phyloP scores from a whole-genome alignment of 129 eudicot species.

The Tagetes patula region DNA sequence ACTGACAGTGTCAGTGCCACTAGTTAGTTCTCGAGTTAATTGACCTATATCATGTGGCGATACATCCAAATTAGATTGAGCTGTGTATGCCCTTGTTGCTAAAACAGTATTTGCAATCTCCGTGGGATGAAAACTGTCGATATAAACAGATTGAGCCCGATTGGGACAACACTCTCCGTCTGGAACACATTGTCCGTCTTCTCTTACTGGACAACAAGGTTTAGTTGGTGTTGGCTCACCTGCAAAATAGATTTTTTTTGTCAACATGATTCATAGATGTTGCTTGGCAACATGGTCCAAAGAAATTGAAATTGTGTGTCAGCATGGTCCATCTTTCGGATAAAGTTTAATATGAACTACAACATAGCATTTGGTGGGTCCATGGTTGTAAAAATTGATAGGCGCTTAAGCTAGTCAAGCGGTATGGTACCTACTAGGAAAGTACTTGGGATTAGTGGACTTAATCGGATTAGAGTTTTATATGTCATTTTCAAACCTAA shows the following conservation, averaged over 20 bases:
- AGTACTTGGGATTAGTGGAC: too few relatives aligned
- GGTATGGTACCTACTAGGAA: too few relatives aligned
- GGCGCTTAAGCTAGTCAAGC: too few relatives aligned
- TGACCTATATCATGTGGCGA: conserved; percentile 25
- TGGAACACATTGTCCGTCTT: conserved; percentile 39
- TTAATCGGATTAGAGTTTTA: too few relatives aligned
- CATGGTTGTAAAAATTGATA: too few relatives aligned
- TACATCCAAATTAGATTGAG: conserved; percentile 12
- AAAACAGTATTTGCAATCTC: conserved; percentile 18
- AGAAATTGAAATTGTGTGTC: background rate
- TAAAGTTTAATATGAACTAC: background rate
- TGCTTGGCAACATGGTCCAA: too few relatives aligned
- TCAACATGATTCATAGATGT: background rate
- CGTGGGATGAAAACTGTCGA: conserved; percentile 42
- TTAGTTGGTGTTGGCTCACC: conserved; percentile 19
- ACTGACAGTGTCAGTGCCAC: background rate
- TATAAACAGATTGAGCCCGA: conserved; percentile 28
- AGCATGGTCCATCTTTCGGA: background rate
- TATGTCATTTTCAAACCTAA: too few relatives aligned
- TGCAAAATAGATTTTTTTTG: background rate
- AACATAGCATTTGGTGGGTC: too few relatives aligned
- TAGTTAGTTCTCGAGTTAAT: background rate
- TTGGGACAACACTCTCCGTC: conserved; percentile 22
- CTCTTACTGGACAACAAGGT: conserved; percentile 37
- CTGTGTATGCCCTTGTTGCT: conserved; percentile 29